Conservation (phyloP, 2,329 filamentous ascomycete genomes). For the Pseudopithomyces chartarum region DNA sequence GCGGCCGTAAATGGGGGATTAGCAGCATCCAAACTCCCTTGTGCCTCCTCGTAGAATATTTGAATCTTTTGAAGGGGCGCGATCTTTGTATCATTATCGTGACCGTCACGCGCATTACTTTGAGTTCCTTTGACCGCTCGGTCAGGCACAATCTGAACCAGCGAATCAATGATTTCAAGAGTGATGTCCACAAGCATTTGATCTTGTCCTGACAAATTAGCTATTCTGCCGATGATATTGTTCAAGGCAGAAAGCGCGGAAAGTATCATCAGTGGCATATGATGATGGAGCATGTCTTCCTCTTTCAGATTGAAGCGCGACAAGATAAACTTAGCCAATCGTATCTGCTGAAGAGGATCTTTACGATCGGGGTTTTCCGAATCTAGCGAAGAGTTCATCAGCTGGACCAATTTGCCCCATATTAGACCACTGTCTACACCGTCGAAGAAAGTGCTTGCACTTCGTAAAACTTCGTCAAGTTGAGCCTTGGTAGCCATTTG, state of each 20-base stretch:
- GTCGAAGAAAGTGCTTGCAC: constrained; percentile 95
- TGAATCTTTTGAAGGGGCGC: constrained; percentile 24
- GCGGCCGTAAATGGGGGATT: constrained; percentile 33
- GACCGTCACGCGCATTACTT: constrained; percentile 6
- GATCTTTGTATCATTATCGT: constrained; percentile 12
- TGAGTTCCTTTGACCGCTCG: constrained; percentile 29
- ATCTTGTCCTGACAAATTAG: constrained; percentile 9
- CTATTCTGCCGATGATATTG: constrained; percentile 25
- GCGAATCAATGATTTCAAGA: constrained; percentile 44
- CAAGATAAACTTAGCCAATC: constrained; percentile 80
- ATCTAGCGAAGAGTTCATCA: constrained; percentile 59
- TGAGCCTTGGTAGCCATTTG: constrained; percentile 68
- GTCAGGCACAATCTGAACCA: constrained; percentile 45
- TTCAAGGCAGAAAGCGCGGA: constrained; percentile 60
- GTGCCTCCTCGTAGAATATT: constrained; percentile 42
- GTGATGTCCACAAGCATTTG: constrained; percentile 29
- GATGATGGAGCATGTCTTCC: constrained; percentile 90
- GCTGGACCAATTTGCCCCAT: constrained; percentile 77
- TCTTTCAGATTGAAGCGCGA: constrained; percentile 90
- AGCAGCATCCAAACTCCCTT: constrained; percentile 39
- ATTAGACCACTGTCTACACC: constrained; percentile 94
- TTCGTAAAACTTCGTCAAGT: constrained; percentile 85
- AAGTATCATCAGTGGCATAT: constrained; percentile 79
- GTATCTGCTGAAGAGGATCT: constrained; percentile 65
- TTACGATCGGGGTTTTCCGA: constrained; percentile 56